Percentiles rank a stretch among this genome's conserved stretches.
Evolutionary conservation across 2,329 filamentous ascomycete species (phyloP).

Genomic region (Calonectria multiphialidica): DNA sequence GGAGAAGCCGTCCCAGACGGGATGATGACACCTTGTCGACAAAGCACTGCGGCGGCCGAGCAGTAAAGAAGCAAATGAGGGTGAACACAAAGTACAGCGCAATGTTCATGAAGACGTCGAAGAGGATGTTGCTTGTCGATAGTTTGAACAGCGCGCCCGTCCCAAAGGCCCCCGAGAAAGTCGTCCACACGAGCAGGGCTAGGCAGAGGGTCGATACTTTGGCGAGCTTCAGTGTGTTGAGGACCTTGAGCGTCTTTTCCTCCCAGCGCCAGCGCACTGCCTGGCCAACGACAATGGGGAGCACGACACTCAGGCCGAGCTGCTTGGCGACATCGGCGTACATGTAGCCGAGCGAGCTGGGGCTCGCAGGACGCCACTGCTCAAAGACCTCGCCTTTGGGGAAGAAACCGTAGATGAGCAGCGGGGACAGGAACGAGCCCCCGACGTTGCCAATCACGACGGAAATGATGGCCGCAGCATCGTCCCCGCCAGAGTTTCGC

Average conservation of each 20-base stretch:
- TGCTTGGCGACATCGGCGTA: slow-evolving; percentile 77
- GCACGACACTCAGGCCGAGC: slow-evolving; percentile 73
- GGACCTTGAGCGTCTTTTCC: slow-evolving; percentile 63
- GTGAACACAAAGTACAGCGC: slow-evolving; percentile 73
- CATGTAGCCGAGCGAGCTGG: slow-evolving; percentile 68
- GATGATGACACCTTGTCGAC: slow-evolving; percentile 27
- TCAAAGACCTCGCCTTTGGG: slow-evolving; percentile 65
- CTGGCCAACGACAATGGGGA: slow-evolving; percentile 75
- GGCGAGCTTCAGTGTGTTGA: slow-evolving; percentile 65
- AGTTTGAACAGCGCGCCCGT: slow-evolving; percentile 71
- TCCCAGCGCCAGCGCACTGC: slow-evolving; percentile 63
- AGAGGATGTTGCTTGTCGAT: slow-evolving; percentile 71
- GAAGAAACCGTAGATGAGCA: slow-evolving; percentile 72
- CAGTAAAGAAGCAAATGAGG: slow-evolving; percentile 67
- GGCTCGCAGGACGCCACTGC: slow-evolving; percentile 65
- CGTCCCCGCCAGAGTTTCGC: slow-evolving; percentile 74
- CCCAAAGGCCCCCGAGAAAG: slow-evolving; percentile 75
- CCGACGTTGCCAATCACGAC: slow-evolving; percentile 78
- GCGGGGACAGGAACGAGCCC: slow-evolving; percentile 76
- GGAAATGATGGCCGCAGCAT: slow-evolving; percentile 74
- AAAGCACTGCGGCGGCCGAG: slow-evolving; percentile 55
- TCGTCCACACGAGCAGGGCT: slow-evolving; percentile 68
- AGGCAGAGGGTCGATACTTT: slow-evolving; percentile 63
- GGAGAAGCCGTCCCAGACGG: slow-evolving; percentile 49
- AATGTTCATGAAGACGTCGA: slow-evolving; percentile 77